Percentiles rank a stretch among this genome's conserved stretches.
phyloP scores from a whole-genome alignment of 345 rosid species.

The Laguncularia racemosa region DNA sequence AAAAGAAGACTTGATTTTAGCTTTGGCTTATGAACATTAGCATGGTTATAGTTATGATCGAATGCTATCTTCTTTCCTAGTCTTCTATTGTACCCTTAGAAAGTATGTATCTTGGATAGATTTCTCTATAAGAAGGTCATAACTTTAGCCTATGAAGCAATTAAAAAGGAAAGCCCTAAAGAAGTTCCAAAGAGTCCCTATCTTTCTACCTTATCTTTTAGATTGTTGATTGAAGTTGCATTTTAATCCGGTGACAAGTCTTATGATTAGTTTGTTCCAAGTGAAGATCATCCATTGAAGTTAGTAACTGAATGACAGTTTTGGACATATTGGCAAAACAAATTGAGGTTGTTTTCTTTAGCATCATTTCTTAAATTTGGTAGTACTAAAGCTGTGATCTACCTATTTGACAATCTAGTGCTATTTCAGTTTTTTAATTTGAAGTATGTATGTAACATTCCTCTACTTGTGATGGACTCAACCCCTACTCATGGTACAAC shows the following conservation, averaged over 20 bases:
- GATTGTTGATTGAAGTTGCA: not conserved
- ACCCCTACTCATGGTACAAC: constrained; percentile 21
- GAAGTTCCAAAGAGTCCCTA: not conserved
- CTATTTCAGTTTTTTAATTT: constrained; percentile 39
- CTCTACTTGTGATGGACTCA: constrained; percentile 38
- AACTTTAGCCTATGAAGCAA: not conserved
- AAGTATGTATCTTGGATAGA: too few relatives aligned
- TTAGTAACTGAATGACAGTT: constrained; percentile 32
- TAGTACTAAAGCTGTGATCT: not conserved
- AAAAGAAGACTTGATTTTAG: too few relatives aligned
- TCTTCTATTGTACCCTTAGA: too few relatives aligned
- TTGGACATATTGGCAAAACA: constrained; percentile 34
- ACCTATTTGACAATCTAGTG: constrained; percentile 1
- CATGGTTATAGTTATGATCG: too few relatives aligned
- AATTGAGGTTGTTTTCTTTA: constrained; percentile 32
- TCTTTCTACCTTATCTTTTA: not conserved
- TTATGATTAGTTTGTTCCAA: not conserved
- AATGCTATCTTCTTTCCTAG: too few relatives aligned
- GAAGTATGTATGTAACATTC: constrained; percentile 40
- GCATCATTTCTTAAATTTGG: not conserved
- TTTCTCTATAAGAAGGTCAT: too few relatives aligned
- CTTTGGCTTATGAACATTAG: too few relatives aligned
- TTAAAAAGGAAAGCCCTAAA: too few relatives aligned
- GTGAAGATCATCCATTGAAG: constrained; percentile 37
- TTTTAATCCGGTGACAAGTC: not conserved